Evolutionary conservation across 305 asterid genomes (phyloP), one percentile per base, ranked within the genome.

Genomic region (Fraxinus latifolia): DNA sequence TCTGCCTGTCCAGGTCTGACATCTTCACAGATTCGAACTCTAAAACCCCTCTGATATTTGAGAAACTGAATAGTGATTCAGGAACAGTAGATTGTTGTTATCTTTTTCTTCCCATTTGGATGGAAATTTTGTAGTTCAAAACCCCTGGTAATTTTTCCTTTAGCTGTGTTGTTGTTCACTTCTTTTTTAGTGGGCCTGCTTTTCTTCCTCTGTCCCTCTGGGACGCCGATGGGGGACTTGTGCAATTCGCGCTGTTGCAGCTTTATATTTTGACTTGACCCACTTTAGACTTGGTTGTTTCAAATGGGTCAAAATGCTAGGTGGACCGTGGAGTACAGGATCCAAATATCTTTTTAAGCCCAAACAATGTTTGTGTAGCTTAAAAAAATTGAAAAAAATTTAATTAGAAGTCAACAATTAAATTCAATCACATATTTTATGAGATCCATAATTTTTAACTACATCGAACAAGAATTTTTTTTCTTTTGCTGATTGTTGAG

Each of bases 1-100:
- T 96, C 82, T 96, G 98, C 80, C 93, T 92, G 87, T 96, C 98
- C 77, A 96, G 95, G 93, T 96, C 98, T 34, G 99, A 95, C 98
- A 91, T 65, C 53, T 55, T 53, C 60, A 44, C 53, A 31, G 31
- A 80, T 29, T 29, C n/a, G 23, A 71, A 71, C 76, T 71, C 42
- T 31, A 15, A 32, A 31, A 71, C 44, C 76, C 76, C 76, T 71
- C 76, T 1, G 25, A 15, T 71, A 71, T 71, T 60, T 8, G 42
- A 17, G 36, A 60, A 37, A 37, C 21, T 37, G 71, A 27, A 12
- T 12, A 15, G 31, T 36, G 31, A 55, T 77, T 27, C 79, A 29
- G 25, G 34, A 75, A 19, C 32, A 37, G 34, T 33, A n/a, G 0
- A 23, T 21, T 23, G 79, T 21, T 23, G 79, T 3, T 80, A 32